Base-by-base conservation (phyloP, 352 stramenopile species). In the Globisporangium iwayamae region DNA sequence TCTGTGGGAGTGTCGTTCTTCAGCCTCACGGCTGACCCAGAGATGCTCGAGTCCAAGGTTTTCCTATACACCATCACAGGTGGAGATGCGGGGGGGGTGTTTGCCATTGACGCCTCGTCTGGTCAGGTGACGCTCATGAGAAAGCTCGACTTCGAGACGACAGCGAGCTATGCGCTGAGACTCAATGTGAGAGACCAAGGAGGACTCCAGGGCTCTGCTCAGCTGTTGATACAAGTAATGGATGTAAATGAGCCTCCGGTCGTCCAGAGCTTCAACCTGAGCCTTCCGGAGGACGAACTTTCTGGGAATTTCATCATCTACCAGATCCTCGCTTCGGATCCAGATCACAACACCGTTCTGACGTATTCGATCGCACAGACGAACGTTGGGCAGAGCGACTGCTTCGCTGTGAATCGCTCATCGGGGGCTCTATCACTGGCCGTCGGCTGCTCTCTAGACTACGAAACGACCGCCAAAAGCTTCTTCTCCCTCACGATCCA, bases 401-500 rank as follows among this genome's bases (percentile, higher is more conserved):
- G 59, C n/a, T 58, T 64, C 34, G 18, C 22, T 7, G 39, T 64
- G 8, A 57, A 64, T 36, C 45, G 20, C 14, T 16, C 59, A 3
- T 58, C 59, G 18, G 59, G 59, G 11, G n/a, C 18, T 4, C 59
- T 64, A 28, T 39, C 46, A 13, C 34, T 64, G 13, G 34, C 59
- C 4, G 9, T 48, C 6, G 47, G 25, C 28, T 64, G 59, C 9
- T 13, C n/a, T 22, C 22, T 81, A 11, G 69, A 81, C 45, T 77
- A 62, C 18, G 74, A 81, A 39, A 62, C 59, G 5, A 28, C 48
- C 2, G 28, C 28, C 3, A 63, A 56, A 16, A 67, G 3, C 38
- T 72, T 56, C n/a, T 53, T 76, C 9, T 32, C 61, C 3, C 50
- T 89, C 10, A 43, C 58, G 3, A 66, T 83, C 0, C 28, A 51